phyloP scores from a whole-genome alignment of 2,329 filamentous ascomycete genomes.

The Penicillium brevicompactum region DNA sequence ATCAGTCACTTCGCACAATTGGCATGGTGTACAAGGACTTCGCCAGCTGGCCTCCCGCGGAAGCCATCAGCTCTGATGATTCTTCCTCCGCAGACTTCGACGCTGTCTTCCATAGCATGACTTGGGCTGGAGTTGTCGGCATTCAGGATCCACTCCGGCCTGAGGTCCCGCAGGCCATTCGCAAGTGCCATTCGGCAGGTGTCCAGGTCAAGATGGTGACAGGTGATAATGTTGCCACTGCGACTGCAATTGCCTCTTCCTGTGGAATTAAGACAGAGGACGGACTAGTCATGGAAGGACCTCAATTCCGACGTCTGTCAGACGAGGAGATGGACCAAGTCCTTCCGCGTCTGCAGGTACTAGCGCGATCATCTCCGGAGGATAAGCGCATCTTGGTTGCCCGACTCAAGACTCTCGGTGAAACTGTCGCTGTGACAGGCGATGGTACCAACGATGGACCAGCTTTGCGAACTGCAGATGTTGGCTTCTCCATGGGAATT shows the following conservation, averaged over 20 bases:
- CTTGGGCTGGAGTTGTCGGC: constrained; percentile 70
- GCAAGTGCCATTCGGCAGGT: constrained; percentile 67
- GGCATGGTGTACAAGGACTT: constrained; percentile 75
- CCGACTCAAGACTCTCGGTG: constrained; percentile 62
- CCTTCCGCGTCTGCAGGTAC: constrained; percentile 63
- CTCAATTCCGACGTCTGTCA: constrained; percentile 64
- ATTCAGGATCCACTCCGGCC: constrained; percentile 74
- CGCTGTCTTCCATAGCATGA: constrained; percentile 71
- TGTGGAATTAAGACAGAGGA: constrained; percentile 67
- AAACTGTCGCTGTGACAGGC: constrained; percentile 65
- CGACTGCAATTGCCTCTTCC: constrained; percentile 71
- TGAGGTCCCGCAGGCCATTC: constrained; percentile 68
- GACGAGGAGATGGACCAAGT: constrained; percentile 61
- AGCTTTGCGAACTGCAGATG: constrained; percentile 66
- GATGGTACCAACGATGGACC: constrained; percentile 70
- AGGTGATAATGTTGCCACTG: constrained; percentile 70
- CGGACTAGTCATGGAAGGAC: constrained; percentile 69
- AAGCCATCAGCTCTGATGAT: constrained; percentile 60
- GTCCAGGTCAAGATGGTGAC: constrained; percentile 75
- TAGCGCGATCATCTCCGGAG: constrained; percentile 67
- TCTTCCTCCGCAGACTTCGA: constrained; percentile 65
- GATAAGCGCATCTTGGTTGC: constrained; percentile 67
- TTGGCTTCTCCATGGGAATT: constrained; percentile 70
- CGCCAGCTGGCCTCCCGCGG: constrained; percentile 65
- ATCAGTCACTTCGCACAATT: constrained; percentile 71